Evolutionary conservation across 1,284 basidiomycete species (phyloP), one percentile per base, ranked within the genome.

Genomic region (Ganoderma resinaceum): DNA sequence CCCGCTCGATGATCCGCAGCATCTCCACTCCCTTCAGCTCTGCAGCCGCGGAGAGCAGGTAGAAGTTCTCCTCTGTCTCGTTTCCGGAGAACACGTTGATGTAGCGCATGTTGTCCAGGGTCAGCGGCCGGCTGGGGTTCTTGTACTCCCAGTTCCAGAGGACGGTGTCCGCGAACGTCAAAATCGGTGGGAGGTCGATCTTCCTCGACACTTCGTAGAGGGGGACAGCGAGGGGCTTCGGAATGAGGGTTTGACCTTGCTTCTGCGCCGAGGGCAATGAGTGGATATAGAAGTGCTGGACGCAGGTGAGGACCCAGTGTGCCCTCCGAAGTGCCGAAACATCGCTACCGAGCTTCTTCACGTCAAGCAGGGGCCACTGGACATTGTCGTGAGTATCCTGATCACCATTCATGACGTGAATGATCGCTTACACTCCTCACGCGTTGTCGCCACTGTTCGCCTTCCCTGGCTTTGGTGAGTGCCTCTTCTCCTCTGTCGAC

Each of bases 151-250:
- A 97, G 78, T 99, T 98, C 95, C 96, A 99, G 1, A 99, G 86
- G 11, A 99, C 97, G 3, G 94, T 96, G 78, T 98, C 97, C 42
- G 97, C 95, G 77, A 97, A 99, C 0, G 97, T 99, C 68, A 99
- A 84, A 70, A 99, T 89, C 0, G 97, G 97, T 0, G 97, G 96
- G 33, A 98, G 90, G 64, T 91, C 91, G 61, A 99, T 87, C 65
- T 88, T 80, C 18, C 85, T 85, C 5, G 95, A 97, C 61, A 97
- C 89, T 29, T 85, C 79, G 37, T 94, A 87, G 35, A 97, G 85
- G 0, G 96, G 97, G n/a, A 95, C 80, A 0, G 95, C 87, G 55
- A 99, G 84, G 11, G 92, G 86, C 66, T 87, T 85, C 1, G 96
- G 97, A 42, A 98, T 86, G 61, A 85, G 75, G 61, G 89, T 80